These are phyloP conservation scores for Rhizopogon rudus DNA, from an alignment of 768 basidiomycete species.

Conservation along the genomic window DNA sequence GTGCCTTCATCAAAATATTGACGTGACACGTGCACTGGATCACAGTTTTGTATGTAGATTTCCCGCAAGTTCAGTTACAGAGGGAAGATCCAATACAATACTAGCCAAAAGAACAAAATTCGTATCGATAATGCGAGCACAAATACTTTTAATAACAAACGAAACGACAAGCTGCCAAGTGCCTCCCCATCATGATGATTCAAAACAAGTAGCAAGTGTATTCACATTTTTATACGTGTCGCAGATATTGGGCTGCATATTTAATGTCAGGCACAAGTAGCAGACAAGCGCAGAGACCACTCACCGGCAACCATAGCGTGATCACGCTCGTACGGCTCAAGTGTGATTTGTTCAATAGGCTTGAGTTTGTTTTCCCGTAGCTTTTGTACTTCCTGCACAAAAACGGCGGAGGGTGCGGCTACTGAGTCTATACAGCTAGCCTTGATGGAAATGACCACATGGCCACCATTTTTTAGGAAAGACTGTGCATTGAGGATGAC, in stretches of 20 bases:
- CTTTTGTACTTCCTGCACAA: constrained; percentile 80
- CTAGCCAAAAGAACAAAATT: constrained; percentile 10
- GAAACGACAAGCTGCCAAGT: not conserved
- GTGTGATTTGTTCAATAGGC: constrained; percentile 91
- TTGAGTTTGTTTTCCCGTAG: constrained; percentile 80
- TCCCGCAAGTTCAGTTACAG: not conserved
- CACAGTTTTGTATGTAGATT: no score
- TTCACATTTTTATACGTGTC: constrained; percentile 31
- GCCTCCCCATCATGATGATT: not conserved
- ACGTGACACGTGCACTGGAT: not conserved
- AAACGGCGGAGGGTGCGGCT: constrained; percentile 83
- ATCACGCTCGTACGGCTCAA: constrained; percentile 91
- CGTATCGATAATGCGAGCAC: constrained; percentile 10
- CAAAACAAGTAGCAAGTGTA: constrained; percentile 3
- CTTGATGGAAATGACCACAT: constrained; percentile 96
- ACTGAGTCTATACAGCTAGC: constrained; percentile 99
- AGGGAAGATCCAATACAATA: constrained; percentile 7
- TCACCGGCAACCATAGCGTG: constrained; percentile 86
- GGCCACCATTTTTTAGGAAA: constrained; percentile 94
- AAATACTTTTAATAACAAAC: constrained; percentile 9
- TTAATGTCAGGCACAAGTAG: not conserved
- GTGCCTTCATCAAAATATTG: not conserved
- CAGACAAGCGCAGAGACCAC: constrained; percentile 13
- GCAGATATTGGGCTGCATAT: constrained; percentile 39
- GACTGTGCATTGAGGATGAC: constrained; percentile 88